Evolutionary conservation across 768 basidiomycete species (phyloP).

Genomic region (Harrya chromipes): DNA sequence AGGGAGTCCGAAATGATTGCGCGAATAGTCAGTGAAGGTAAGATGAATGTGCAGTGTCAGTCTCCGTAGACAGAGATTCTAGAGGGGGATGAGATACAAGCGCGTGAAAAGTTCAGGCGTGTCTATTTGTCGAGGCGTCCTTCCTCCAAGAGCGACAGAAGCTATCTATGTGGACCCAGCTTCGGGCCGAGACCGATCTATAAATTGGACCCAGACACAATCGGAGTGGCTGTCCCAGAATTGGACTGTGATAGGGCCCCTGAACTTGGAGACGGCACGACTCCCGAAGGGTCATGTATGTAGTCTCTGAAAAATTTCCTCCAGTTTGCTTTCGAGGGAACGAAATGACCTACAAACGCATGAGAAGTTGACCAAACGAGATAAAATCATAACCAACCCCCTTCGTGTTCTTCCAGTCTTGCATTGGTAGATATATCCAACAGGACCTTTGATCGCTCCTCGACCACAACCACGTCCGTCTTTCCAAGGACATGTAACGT

Average conservation of each 20-base stretch:
- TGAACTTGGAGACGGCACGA: conserved; percentile 44
- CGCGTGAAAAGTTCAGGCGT: not conserved
- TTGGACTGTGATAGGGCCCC: conserved; percentile 33
- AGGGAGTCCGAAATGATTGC: not conserved
- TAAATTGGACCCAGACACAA: conserved; percentile 9
- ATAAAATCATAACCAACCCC: conserved; percentile 51
- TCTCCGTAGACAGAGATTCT: not conserved
- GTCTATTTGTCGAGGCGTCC: not conserved
- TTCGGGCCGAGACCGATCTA: not conserved
- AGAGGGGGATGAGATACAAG: not conserved
- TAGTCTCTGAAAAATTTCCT: conserved; percentile 70
- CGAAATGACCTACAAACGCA: conserved; percentile 63
- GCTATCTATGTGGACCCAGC: conserved; percentile 2
- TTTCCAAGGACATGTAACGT: conserved; percentile 78
- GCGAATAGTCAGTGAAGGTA: not conserved
- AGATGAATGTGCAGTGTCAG: not conserved
- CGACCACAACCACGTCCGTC: conserved; percentile 70
- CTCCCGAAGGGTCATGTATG: conserved; percentile 47
- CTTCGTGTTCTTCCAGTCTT: conserved; percentile 74
- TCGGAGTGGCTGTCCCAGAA: conserved; percentile 50
- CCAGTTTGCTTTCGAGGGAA: conserved; percentile 77
- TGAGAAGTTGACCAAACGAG: conserved; percentile 2
- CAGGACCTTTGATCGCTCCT: conserved; percentile 61
- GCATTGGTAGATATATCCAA: conserved; percentile 51
- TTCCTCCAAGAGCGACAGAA: not conserved